Conservation (phyloP, 2,329 filamentous ascomycete genomes). For the Hypoxylon sp. region DNA sequence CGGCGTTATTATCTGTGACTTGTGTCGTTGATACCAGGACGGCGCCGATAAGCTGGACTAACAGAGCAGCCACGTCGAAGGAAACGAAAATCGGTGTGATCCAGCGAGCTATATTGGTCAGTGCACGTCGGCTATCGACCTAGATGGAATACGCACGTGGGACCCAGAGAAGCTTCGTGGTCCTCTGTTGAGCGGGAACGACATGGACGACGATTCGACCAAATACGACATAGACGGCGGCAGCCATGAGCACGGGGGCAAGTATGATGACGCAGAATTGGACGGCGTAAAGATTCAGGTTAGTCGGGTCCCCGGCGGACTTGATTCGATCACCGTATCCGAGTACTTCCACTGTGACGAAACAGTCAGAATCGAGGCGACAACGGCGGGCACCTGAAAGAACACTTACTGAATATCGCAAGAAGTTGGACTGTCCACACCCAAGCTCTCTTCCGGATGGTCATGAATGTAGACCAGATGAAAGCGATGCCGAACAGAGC, state of each 20-base stretch:
- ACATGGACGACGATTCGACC: constrained; percentile 55
- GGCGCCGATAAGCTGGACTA: constrained; percentile 51
- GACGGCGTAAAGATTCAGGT: constrained; percentile 48
- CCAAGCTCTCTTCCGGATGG: constrained; percentile 46
- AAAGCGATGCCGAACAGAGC: constrained; percentile 46
- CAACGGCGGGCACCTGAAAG: neutral
- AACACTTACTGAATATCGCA: constrained; percentile 44
- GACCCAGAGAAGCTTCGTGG: constrained; percentile 53
- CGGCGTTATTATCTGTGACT: constrained; percentile 48
- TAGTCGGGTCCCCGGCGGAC: constrained; percentile 46
- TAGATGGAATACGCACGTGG: constrained; percentile 42
- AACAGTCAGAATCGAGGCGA: constrained; percentile 6
- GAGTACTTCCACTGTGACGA: constrained; percentile 52
- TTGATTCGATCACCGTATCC: constrained; percentile 52
- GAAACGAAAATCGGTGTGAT: constrained; percentile 50
- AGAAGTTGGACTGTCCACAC: constrained; percentile 49
- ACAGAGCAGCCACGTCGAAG: constrained; percentile 47
- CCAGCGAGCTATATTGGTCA: constrained; percentile 41
- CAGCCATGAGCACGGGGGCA: constrained; percentile 56
- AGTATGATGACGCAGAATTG: constrained; percentile 55
- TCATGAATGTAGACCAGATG: constrained; percentile 43
- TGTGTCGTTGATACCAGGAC: constrained; percentile 56
- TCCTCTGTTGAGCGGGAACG: constrained; percentile 51
- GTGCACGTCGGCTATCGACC: neutral
- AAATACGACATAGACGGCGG: constrained; percentile 55